Percentiles rank a stretch among this genome's conserved stretches.
phyloP scores from a whole-genome alignment of 345 rosid species.

The Eucalyptus paniculata region DNA sequence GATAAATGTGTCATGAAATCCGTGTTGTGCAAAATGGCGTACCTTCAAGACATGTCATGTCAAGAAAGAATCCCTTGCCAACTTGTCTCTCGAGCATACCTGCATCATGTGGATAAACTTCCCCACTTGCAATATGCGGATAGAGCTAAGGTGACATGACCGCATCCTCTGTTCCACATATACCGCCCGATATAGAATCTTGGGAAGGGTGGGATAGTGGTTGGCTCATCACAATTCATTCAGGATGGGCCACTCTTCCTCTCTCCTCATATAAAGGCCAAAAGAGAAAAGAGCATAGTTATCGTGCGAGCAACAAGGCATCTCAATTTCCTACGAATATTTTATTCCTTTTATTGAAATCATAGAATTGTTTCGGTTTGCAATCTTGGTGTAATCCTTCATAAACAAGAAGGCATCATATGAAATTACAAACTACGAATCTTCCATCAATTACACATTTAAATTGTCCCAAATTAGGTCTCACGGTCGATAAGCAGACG shows the following conservation, averaged over 20 bases:
- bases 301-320: background rate
- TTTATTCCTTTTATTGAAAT: background rate
- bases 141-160: background rate
- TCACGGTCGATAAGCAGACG: background rate
- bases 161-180: background rate
- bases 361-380: background rate
- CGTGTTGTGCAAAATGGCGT: background rate
- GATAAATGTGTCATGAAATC: background rate
- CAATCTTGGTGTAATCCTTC: background rate
- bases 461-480: background rate
- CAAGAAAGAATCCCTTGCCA: background rate
- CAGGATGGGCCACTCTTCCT: background rate
- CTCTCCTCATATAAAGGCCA: background rate
- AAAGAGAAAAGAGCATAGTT: background rate
- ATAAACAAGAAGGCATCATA: background rate
- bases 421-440: background rate
- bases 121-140: background rate
- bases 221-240: background rate
- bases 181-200: background rate
- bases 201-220: background rate
- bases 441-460: background rate
- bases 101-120: background rate
- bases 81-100: background rate
- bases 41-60: background rate
- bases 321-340: background rate